A percentile compares a stretch with the other conserved stretches of the same genome.
Conservation (phyloP, 139 green algal species). For the Haematococcus lacustris region DNA sequence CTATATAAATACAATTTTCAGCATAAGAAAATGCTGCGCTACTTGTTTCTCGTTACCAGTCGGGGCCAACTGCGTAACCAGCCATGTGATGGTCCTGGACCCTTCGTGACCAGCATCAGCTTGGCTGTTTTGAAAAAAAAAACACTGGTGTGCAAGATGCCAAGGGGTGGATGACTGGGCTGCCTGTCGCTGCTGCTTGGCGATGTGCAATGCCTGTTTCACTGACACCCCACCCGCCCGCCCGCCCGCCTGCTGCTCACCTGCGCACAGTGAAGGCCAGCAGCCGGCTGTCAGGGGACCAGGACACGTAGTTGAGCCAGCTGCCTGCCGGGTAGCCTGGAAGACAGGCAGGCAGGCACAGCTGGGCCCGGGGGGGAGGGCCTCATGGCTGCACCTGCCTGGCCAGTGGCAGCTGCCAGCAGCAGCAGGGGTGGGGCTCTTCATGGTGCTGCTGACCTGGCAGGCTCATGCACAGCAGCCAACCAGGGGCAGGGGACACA, state of each 20-base stretch:
- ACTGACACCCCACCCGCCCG: not conserved
- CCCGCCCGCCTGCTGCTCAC: not conserved
- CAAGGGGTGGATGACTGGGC: no score
- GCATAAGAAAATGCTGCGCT: no score
- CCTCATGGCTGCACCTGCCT: no score
- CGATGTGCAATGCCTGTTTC: not conserved
- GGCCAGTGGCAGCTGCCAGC: not conserved
- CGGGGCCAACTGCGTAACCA: no score
- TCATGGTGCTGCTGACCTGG: constrained; percentile 17
- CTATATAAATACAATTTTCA: no score
- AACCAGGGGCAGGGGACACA: not conserved
- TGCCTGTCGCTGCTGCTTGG: no score
- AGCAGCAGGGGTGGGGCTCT: not conserved
- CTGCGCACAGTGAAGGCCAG: constrained; percentile 70
- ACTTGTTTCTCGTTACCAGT: no score
- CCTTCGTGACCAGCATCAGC: not conserved
- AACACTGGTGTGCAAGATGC: no score
- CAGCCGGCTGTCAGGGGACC: constrained; percentile 60
- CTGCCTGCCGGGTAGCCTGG: constrained; percentile 5
- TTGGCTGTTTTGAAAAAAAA: not conserved
- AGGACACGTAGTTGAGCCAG: constrained; percentile 68
- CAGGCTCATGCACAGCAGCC: not conserved
- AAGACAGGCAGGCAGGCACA: not conserved
- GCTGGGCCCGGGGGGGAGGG: no score
- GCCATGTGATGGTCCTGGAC: no score